phyloP scores from a whole-genome alignment of 345 rosid species.

The Eucalyptus microcorys region DNA sequence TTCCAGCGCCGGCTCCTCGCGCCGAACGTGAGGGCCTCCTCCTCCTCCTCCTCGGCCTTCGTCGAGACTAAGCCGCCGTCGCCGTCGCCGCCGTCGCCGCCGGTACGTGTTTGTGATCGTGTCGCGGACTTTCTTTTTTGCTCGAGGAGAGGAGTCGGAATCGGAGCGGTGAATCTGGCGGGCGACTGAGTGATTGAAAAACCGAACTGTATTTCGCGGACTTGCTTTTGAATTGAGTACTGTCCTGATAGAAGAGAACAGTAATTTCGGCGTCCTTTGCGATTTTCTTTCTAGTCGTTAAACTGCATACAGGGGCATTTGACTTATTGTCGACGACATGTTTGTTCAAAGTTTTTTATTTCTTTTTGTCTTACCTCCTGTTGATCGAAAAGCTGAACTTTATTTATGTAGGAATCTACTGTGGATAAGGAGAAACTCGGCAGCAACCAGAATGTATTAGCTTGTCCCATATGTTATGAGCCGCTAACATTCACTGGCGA shows the following conservation, averaged over 20 bases:
- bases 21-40: conserved; percentile 21
- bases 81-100: not conserved
- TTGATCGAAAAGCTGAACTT: not conserved
- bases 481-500: conserved; percentile 21
- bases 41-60: conserved; percentile 24
- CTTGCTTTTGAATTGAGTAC: not conserved
- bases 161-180: not conserved
- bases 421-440: conserved; percentile 16
- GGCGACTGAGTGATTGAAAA: not conserved
- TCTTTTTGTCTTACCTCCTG: not conserved
- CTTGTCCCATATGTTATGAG: conserved; percentile 76
- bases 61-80: conserved; percentile 13
- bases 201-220: too few species aligned
- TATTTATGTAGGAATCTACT: conserved; percentile 7
- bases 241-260: not conserved
- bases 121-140: not conserved
- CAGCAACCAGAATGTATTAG: conserved; percentile 20
- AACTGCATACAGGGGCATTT: not conserved
- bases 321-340: not conserved
- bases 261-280: not conserved
- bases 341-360: not conserved
- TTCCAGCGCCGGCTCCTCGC: not conserved
- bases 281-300: not conserved
- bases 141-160: not conserved
- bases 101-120: not conserved